A percentile compares a stretch with the other conserved stretches of the same genome.
phyloP scores from a whole-genome alignment of 345 rosid genomes.

The Conringia planisiliqua region DNA sequence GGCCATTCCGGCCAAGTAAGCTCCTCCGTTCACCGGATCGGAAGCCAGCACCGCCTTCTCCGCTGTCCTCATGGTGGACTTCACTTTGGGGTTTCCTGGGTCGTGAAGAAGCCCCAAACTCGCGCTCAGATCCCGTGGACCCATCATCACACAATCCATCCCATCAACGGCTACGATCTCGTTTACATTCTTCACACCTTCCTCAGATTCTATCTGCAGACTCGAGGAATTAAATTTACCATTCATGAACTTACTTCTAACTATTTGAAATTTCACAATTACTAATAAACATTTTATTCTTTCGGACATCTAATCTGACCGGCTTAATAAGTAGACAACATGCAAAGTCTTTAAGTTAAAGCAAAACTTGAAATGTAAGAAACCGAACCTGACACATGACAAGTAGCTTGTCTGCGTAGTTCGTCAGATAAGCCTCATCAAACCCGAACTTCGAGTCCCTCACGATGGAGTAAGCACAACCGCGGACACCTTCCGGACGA shows the following conservation, averaged over 20 bases:
- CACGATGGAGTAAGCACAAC: slow-evolving; percentile 69
- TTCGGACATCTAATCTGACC: no score
- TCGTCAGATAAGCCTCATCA: slow-evolving; percentile 56
- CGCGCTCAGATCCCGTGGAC: slow-evolving; percentile 83
- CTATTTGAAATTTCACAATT: not conserved
- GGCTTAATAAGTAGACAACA: not conserved
- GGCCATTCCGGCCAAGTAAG: slow-evolving; percentile 63
- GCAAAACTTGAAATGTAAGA: not conserved
- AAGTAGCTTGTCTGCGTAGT: slow-evolving; percentile 51
- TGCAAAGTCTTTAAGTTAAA: no score
- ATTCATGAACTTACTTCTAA: not conserved
- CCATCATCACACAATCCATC: slow-evolving; percentile 84
- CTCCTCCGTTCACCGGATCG: slow-evolving; percentile 39
- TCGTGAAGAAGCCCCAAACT: slow-evolving; percentile 81
- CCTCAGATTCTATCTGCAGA: slow-evolving; percentile 48
- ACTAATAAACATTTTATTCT: no score
- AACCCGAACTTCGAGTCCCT: slow-evolving; percentile 68
- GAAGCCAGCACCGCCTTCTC: slow-evolving; percentile 60
- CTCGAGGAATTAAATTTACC: not conserved
- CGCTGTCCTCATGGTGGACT: slow-evolving; percentile 42
- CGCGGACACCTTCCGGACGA: slow-evolving; percentile 62
- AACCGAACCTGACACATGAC: slow-evolving; percentile 69
- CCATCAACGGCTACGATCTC: slow-evolving; percentile 75
- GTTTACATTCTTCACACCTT: slow-evolving; percentile 52
- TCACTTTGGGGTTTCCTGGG: slow-evolving; percentile 62